Conservation (phyloP, 441 rosid species). For the Kokia cookei region DNA sequence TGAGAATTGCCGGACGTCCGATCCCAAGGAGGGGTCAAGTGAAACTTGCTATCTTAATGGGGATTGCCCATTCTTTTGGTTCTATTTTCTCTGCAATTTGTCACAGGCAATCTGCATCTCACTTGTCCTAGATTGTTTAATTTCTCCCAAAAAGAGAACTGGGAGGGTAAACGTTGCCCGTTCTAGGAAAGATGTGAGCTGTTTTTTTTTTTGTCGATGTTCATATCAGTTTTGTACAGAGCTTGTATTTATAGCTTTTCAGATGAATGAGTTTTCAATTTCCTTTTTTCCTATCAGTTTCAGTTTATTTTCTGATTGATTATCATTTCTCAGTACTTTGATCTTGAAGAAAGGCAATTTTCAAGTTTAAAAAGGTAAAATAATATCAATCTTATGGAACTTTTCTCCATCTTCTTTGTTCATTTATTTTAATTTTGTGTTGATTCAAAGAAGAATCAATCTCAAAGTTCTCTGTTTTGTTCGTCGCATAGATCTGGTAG, state of each 20-base stretch:
- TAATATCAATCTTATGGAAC: background rate
- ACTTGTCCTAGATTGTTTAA: background rate
- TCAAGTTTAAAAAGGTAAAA: background rate
- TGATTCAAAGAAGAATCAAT: background rate
- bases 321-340: background rate
- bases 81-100: slow-evolving; percentile 25
- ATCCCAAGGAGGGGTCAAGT: slow-evolving; percentile 49
- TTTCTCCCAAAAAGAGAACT: background rate
- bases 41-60: slow-evolving; percentile 35
- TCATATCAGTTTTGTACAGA: slow-evolving; percentile 9
- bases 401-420: background rate
- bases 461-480: background rate
- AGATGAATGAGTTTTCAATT: background rate
- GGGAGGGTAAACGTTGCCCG: background rate
- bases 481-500: background rate
- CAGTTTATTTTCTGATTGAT: background rate
- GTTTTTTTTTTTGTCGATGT: background rate
- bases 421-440: background rate
- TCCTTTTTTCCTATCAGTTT: background rate
- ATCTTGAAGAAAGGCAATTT: background rate
- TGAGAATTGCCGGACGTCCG: slow-evolving; percentile 23
- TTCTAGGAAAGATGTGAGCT: background rate
- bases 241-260: background rate
- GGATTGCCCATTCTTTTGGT: slow-evolving; percentile 36
- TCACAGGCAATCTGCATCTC: slow-evolving; percentile 11